Base-by-base conservation (phyloP, 208 protist genomes). In the Leishmania aethiopica region DNA sequence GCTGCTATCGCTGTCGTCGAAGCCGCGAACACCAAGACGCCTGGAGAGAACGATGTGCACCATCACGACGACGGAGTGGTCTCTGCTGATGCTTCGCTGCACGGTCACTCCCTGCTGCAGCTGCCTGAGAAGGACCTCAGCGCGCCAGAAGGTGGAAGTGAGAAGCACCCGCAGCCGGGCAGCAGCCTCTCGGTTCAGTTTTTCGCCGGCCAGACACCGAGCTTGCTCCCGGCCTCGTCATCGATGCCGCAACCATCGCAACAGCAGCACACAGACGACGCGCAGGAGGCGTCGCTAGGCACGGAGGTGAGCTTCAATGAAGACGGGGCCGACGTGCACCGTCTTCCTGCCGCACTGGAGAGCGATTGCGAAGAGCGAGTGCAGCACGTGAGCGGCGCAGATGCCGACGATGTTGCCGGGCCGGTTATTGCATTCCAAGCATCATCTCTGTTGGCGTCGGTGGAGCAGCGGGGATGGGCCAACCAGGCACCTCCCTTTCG, bases 121-220 rank as follows among this genome's bases (percentile, higher is more conserved):
- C 2, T 73, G 69, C 42, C 8, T 11, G 69, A 47, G 69, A 51
- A 25, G 40, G 8, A 73, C 10, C 69, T 19, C 37, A n/a, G 28
- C 35, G 42, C 42, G 10, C 8, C 3, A 25, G 76, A 71, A 57
- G 76, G 37, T 45, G 28, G 8, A 40, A 57, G 2, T 47, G 60
- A 19, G 13, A 25, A 55, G 22, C 57, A 67, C 35, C 75, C 11
- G 15, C 47, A 22, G 64, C 64, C 15, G 2, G 32, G n/a, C 32
- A 51, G 10, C 45, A 25, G 19, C 66, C 62, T 45, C 0, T 73
- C 77, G 1, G 77, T n/a, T 1, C 55, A 45, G n/a, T n/a, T 75
- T 40, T 49, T 81, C 32, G 81, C 82, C 6, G 57, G 75, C 42
- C 72, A 75, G 77, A 85, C 82, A 10, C 77, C 77, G 0, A 85